Base-by-base conservation (phyloP, 139 green algal species). In the Medakamo hakoo region DNA sequence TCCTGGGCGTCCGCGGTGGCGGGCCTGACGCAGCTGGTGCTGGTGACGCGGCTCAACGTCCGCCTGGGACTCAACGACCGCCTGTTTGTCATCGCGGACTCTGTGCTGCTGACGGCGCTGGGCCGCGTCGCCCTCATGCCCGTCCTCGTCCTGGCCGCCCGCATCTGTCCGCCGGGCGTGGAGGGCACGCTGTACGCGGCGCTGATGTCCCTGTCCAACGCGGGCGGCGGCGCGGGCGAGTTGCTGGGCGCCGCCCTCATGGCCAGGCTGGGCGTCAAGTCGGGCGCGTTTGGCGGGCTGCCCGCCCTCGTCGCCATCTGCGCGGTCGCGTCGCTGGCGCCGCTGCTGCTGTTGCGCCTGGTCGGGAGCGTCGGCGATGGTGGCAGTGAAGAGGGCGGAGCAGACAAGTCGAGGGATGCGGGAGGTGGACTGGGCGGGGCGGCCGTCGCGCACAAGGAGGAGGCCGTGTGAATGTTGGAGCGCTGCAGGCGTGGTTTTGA, bases 101-200 rank as follows among this genome's bases (percentile, higher is more conserved):
- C 66, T 20, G 78, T 88, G n/a, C 68, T 93, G 1, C 79, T 96
- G 19, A 86, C 82, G 24, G 86, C 88, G 20, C 73, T 93, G 24
- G 86, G 81, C 0, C 79, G 63, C 52, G 55, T 67, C 20, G 52
- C 78, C 4, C 90, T 91, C 67, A 92, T 96, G 84, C 88, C 88
- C 30, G 73, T 91, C n/a, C 76, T 96, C 19, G 88, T 96, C 31
- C 73, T 96, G 23, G 86, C 88, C 5, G 78, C 82, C 23, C 55
- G 56, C 23, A 27, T 68, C 55, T 68, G 63, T 30, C 63, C 63
- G 19, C 55, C 84, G 79, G 84, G 84, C 4, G 81, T 95, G 16
- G 88, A 95, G 72, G 88, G 87, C n/a, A 93, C 84, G 3, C 76
- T 96, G 1, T 96, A 93, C 65, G 84, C 88, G 4, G 82, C 82